Percentiles rank a stretch among this genome's conserved stretches.
These are phyloP conservation scores for Brettanomyces nanus DNA, from an alignment of 805 yeast genomes.

Conservation along the genomic window DNA sequence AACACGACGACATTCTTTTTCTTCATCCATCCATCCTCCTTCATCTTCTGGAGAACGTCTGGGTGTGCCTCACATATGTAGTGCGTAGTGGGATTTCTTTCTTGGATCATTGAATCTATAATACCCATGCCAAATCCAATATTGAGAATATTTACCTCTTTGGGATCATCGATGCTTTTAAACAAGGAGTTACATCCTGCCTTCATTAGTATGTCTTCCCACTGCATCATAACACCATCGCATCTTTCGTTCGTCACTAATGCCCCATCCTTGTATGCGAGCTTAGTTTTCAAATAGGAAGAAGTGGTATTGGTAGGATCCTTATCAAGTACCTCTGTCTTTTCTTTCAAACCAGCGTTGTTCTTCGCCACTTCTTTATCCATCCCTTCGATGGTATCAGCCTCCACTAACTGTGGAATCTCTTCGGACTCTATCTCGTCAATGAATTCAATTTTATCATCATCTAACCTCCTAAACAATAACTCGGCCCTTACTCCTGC, in stretches of 20 bases:
- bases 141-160: conserved; percentile 51
- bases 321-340: conserved; percentile 16
- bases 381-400: conserved; percentile 9
- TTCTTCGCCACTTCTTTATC: conserved; percentile 4
- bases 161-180: conserved; percentile 29
- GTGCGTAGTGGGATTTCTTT: conserved; percentile 52
- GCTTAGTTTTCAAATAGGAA: conserved; percentile 55
- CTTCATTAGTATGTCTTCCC: conserved; percentile 83
- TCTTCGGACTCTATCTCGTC: conserved; percentile 7
- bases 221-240: conserved; percentile 97
- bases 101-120: conserved; percentile 71
- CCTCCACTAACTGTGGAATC: conserved; percentile 12
- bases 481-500: conserved; percentile 92
- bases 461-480: conserved; percentile 62
- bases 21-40: conserved; percentile 74
- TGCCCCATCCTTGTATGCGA: conserved; percentile 61
- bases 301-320: conserved; percentile 61
- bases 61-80: conserved; percentile 95
- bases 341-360: conserved; percentile 1
- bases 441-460: conserved; percentile 13
- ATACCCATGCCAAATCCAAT: conserved; percentile 98
- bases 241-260: conserved; percentile 61
- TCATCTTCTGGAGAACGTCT: conserved; percentile 66
- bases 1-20: conserved; percentile 63
- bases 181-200: conserved; percentile 73